Base-by-base conservation (phyloP, 495 filamentous ascomycete genomes). In the Xylaria palmicola region DNA sequence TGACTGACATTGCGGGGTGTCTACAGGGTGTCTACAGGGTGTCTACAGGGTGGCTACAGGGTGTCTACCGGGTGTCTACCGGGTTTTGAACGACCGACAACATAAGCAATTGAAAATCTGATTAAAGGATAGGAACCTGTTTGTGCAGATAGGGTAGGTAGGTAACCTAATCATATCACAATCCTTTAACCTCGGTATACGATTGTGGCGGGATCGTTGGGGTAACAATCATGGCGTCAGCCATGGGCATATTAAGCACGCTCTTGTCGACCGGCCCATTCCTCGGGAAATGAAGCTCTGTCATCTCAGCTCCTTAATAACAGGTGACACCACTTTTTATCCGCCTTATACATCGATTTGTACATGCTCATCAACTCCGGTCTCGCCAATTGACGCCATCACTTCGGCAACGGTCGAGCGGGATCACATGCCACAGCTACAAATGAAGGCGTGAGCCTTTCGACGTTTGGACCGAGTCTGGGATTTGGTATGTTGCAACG, bases 321-420 rank as follows among this genome's bases (percentile, higher is more conserved):
- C 34, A 32, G 41, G 45, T 43, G 26, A 37, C 47, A 20, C 37
- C 10, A 22, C 36, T 19, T 17, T 12, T 51, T 7, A 15, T 20
- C 26, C 20, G n/a, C n/a, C n/a, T n/a, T 13, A 32, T 44, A 45
- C 15, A 40, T 24, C 22, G 4, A 30, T 45, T 19, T 13, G 34
- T 40, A 34, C 26, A 36, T 56, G 9, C 26, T 4, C 19, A 17
- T 39, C 36, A 51, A 9, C 27, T 20, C 20, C 4, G 32, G 8
- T 10, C 27, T 24, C 13, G 1, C 55, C 9, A 15, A 29, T 58
- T 34, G 10, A 6, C 43, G 41, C 29, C 32, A 39, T 59, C 9
- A 20, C 43, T 51, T 60, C 27, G 56, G 43, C 34, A 60, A 52
- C 57, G 36, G 27, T 26, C 57, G 57, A 41, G 56, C 15, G 24